These are phyloP conservation scores for Fusarium pilosicola DNA, from an alignment of 2,329 filamentous ascomycete species.

Conservation along the genomic window DNA sequence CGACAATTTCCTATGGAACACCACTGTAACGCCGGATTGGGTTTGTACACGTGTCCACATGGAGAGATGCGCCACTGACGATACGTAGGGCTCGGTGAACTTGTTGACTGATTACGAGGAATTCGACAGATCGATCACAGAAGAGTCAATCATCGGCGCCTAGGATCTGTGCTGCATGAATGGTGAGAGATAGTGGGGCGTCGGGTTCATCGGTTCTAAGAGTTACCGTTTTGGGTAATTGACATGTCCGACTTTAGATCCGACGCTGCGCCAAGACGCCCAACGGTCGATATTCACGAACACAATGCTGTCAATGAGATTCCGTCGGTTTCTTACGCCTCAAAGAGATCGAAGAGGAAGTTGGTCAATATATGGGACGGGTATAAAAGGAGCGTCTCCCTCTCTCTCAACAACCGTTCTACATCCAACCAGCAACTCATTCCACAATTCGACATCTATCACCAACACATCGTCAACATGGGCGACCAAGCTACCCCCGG, in stretches of 20 bases:
- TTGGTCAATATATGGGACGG: background rate
- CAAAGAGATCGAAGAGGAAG: background rate
- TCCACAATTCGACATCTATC: background rate
- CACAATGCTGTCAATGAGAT: background rate
- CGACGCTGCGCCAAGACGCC: background rate
- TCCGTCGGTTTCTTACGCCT: too few species aligned
- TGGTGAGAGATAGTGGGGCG: background rate
- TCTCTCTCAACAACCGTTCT: background rate
- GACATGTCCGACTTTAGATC: background rate
- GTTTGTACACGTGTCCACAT: background rate
- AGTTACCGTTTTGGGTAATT: conserved; percentile 23
- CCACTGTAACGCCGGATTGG: background rate
- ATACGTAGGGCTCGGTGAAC: background rate
- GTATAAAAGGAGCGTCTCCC: background rate
- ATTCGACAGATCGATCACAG: too few species aligned
- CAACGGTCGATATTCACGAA: too few species aligned
- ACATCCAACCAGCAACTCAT: too few species aligned
- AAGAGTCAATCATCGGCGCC: background rate
- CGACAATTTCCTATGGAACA: background rate
- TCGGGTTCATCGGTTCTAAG: conserved; percentile 12
- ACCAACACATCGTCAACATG: background rate
- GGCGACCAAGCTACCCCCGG: background rate
- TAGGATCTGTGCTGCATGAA: background rate
- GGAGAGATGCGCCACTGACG: background rate
- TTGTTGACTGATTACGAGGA: background rate